Base-by-base conservation (phyloP, 2,329 filamentous ascomycete genomes). In the Escovopsis sp. region DNA sequence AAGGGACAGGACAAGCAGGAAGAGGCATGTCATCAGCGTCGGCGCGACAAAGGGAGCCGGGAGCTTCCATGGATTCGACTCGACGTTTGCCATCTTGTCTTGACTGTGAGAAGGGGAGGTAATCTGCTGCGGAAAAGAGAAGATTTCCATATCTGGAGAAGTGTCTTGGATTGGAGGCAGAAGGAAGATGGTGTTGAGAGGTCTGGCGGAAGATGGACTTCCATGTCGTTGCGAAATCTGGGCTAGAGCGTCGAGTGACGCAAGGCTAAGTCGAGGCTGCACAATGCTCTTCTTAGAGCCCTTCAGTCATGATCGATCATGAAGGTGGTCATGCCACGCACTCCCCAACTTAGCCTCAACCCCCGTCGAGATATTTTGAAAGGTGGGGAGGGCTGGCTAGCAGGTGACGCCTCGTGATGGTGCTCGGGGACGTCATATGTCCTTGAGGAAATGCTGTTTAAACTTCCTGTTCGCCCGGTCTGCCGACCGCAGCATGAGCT, bases 381-480 rank as follows among this genome's bases (percentile, higher is more conserved):
- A 4, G 20, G 20, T 20, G 20, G 20, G 6, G 20, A 4, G 4
- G 20, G 20, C 20, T 6, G 20, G 8, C 27, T 30, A 11, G 8
- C 8, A 30, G 8, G 27, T 9, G 27, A 30, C 7, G 27, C 11
- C 20, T 20, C 20, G 3, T 30, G 27, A 9, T 16, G 34, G 7
- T 2, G 34, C 15, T 13, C 15, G 11, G 7, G 34, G 9, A 20
- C 36, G 7, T 82, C 67, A 94, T 12, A 94, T 59, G 48, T 84
- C 78, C 39, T 78, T 71, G 47, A 87, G 67, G 53, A 84, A 86
- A 57, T 89, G 87, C 56, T 76, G 71, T 63, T 91, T 94, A 63
- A 94, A 94, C 64, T 94, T 96, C 64, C 78, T 86, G 53, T 83
- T 94, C 39, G 87, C 85, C 16, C 91, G 70, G 57, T 96, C 89